Evolutionary conservation across 78 protist species (phyloP), one percentile per base, ranked within the genome.

Genomic region (Tieghemostelium lacteum): DNA sequence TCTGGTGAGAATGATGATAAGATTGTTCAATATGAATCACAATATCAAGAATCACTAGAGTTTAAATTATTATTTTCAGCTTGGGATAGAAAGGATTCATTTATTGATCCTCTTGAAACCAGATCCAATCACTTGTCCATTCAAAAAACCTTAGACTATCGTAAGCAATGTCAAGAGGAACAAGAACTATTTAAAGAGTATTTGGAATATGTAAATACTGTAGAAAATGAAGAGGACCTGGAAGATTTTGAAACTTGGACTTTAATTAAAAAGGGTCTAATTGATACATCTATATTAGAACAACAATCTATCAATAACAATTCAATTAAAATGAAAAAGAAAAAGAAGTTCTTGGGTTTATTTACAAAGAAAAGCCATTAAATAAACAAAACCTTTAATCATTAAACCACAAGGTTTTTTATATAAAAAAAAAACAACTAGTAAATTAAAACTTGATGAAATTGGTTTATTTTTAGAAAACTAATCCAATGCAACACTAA

Each of bases 171-270:
- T 14, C 55, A 65, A 52, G 88, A 77, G 39, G 88, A 77, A 36
- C 67, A 77, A 54, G 60, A 50, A 66, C 49, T 77, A 0, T 33
- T 77, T 1, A 42, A 37, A 33, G 88, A 77, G 34, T 77, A 77
- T 65, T 4, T 77, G 20, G 75, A 77, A 24, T 77, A 77, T 66
- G 88, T 75, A 0, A 28, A 22, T 29, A 39, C 69, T 0, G 22
- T 42, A 20, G 24, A 3, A 4, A 71, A 77, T 19, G 54, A 37
- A 7, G 88, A 77, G 34, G 73, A 77, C 14, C 26, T 77, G 63
- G 88, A 77, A 54, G 88, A 77, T 29, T 77, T 50, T 54, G 76
- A 77, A 50, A 64, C 88, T 34, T 77, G 88, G 88, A 29, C 75
- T 2, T 57, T 77, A 50, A 55, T 65, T n/a, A 64, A 77, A 52